These are phyloP conservation scores for Podila clonocystis DNA, from an alignment of 192 early-diverging fungal species.

Conservation along the genomic window DNA sequence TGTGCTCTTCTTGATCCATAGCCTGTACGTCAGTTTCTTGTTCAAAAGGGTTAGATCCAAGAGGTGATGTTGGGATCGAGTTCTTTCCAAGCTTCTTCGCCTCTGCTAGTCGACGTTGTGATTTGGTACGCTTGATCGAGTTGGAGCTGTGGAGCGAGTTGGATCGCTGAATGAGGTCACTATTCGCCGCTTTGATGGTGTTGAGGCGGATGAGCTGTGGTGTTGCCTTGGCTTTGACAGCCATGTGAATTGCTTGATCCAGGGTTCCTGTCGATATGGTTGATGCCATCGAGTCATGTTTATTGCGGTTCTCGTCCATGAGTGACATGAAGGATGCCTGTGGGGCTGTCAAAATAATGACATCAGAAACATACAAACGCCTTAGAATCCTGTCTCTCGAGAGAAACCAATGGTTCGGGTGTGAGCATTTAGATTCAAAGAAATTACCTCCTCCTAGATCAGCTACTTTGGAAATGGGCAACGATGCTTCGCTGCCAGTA, in stretches of 20 bases:
- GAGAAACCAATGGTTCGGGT: not conserved
- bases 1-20: conserved; percentile 4
- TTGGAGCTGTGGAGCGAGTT: conserved; percentile 37
- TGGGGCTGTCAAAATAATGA: conserved; percentile 1
- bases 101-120: conserved; percentile 8
- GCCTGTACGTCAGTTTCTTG: not conserved
- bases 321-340: conserved; percentile 12
- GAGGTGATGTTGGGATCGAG: not conserved
- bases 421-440: not conserved
- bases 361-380: not conserved
- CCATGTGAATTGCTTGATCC: conserved; percentile 34
- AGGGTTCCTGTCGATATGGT: conserved; percentile 22
- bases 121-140: conserved; percentile 30
- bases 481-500: not conserved
- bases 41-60: not conserved
- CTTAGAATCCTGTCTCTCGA: not conserved
- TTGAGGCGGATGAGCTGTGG: conserved; percentile 28
- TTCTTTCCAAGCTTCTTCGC: conserved; percentile 7
- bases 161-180: conserved; percentile 39
- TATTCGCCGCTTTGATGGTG: conserved; percentile 21
- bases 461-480: conserved; percentile 5
- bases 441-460: conserved; percentile 18
- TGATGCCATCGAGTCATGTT: conserved; percentile 32
- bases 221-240: conserved; percentile 15
- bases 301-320: conserved; percentile 13